Percentiles rank a stretch among this genome's conserved stretches.
These are phyloP conservation scores for Diaporthe humulicola DNA, from an alignment of 2,329 filamentous ascomycete species.

Conservation along the genomic window DNA sequence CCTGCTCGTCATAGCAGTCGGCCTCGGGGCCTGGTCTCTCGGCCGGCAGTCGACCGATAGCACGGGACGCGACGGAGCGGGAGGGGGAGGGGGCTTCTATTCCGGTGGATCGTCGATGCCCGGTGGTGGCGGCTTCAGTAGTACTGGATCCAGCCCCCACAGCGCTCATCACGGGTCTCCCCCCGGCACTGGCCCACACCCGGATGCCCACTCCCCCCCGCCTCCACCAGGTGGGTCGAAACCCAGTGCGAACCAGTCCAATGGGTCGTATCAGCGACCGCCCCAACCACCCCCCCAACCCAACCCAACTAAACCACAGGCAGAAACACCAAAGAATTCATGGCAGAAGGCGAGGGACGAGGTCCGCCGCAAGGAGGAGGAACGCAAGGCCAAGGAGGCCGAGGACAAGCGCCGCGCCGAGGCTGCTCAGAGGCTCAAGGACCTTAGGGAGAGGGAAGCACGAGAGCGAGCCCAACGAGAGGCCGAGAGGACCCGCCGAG, in stretches of 20 bases:
- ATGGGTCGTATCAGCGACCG: conserved; percentile 45
- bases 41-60: conserved; percentile 73
- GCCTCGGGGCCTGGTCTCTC: conserved; percentile 82
- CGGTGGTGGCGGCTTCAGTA: conserved; percentile 37
- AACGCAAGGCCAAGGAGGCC: conserved; percentile 71
- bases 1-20: conserved; percentile 79
- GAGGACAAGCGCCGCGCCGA: conserved; percentile 72
- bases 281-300: conserved; percentile 40
- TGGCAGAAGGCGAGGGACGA: conserved; percentile 81
- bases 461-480: conserved; percentile 57
- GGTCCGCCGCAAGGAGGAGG: conserved; percentile 72
- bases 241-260: conserved; percentile 44
- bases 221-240: conserved; percentile 40
- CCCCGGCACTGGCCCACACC: conserved; percentile 49
- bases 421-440: conserved; percentile 64
- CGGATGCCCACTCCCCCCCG: conserved; percentile 40
- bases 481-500: conserved; percentile 32
- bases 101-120: conserved; percentile 41
- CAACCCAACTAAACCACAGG: conserved; percentile 44
- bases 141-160: conserved; percentile 38
- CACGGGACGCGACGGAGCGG: conserved; percentile 42
- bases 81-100: conserved; percentile 35
- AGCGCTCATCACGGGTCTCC: conserved; percentile 48
- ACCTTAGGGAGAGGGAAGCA: conserved; percentile 69
- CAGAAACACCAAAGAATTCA: conserved; percentile 59